Conservation (phyloP, 2,329 filamentous ascomycete genomes). For the Fusarium globosum region DNA sequence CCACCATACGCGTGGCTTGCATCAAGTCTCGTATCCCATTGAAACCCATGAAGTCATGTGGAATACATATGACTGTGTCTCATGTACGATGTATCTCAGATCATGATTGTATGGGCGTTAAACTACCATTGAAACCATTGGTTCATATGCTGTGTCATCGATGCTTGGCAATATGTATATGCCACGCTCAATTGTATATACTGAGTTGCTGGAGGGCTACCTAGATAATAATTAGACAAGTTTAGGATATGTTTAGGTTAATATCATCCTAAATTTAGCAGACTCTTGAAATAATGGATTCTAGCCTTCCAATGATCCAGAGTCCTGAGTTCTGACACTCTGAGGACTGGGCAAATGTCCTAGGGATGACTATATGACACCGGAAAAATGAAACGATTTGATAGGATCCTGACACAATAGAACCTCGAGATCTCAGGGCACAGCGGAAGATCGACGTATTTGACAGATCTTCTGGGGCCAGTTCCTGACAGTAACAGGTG, state of each 20-base stretch:
- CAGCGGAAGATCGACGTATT: background rate
- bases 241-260: background rate
- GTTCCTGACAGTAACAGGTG: conserved; percentile 27
- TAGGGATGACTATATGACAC: no score
- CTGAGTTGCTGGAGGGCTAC: no score
- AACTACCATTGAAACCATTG: background rate
- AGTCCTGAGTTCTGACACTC: background rate
- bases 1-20: conserved; percentile 38
- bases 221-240: background rate
- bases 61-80: background rate
- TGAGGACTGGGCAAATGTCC: background rate
- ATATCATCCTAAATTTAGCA: background rate
- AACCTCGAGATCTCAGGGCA: background rate
- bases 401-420: background rate
- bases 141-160: background rate
- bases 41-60: conserved; percentile 1
- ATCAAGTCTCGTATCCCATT: background rate
- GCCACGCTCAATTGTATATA: background rate
- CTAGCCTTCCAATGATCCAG: no score
- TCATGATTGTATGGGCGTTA: conserved; percentile 1
- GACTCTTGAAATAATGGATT: background rate
- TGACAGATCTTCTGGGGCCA: conserved; percentile 10
- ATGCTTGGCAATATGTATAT: background rate
- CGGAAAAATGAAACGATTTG: background rate
- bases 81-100: background rate